These are phyloP conservation scores for Halteria grandinella DNA, from an alignment of 73 alveolate species.

Conservation along the genomic window DNA sequence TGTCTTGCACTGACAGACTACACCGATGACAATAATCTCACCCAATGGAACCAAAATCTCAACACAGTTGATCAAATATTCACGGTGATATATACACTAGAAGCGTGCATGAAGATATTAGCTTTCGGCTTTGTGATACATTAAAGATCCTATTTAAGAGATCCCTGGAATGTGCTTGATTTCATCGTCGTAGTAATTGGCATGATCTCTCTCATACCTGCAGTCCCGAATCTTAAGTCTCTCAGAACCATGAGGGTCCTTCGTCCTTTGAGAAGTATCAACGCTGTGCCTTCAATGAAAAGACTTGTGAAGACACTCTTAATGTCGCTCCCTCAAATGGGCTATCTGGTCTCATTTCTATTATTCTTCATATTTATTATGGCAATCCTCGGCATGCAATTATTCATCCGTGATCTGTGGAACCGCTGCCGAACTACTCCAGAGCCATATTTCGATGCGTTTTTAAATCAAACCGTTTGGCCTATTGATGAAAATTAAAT, in stretches of 20 bases:
- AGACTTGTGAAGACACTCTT: constrained; percentile 58
- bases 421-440: constrained; percentile 70
- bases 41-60: constrained; percentile 3
- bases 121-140: constrained; percentile 30
- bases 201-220: constrained; percentile 24
- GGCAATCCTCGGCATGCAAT: constrained; percentile 77
- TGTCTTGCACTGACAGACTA: constrained; percentile 20
- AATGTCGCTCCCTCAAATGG: constrained; percentile 72
- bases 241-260: constrained; percentile 75
- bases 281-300: constrained; percentile 72
- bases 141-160: constrained; percentile 21
- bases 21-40: constrained; percentile 23
- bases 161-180: constrained; percentile 59
- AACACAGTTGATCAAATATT: constrained; percentile 26
- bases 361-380: constrained; percentile 68
- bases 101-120: constrained; percentile 15
- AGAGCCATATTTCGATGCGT: too few species aligned
- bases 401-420: constrained; percentile 68
- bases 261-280: constrained; percentile 74
- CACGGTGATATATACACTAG: constrained; percentile 42
- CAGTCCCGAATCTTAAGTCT: constrained; percentile 57
- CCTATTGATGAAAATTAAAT: too few species aligned
- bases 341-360: constrained; percentile 61
- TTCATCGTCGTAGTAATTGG: constrained; percentile 56
- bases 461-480: too few species aligned